These are phyloP conservation scores for Fraxinus xanthoxyloides DNA, from an alignment of 305 asterid genomes.

Conservation along the genomic window DNA sequence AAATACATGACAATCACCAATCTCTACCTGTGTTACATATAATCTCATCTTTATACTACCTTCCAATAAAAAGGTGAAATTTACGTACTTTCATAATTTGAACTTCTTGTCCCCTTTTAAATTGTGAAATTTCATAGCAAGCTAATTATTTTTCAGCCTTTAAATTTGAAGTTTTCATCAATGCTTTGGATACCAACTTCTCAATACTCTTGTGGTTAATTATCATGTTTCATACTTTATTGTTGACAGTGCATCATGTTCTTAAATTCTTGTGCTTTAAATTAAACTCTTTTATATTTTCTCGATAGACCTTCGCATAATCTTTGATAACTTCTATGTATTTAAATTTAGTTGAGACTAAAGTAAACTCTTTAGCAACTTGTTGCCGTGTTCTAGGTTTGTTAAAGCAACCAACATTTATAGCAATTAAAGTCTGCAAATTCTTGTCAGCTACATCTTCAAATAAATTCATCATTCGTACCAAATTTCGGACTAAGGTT, in stretches of 20 bases:
- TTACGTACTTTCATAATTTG: neutral
- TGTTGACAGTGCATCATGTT: neutral
- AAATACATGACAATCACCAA: too few relatives aligned
- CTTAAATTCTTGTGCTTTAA: too few relatives aligned
- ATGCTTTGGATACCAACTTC: neutral
- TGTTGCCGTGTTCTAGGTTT: neutral
- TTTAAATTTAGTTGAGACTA: neutral
- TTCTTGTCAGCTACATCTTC: neutral
- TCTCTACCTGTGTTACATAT: too few relatives aligned
- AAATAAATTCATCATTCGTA: neutral
- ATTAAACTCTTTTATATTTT: neutral
- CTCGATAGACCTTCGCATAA: neutral
- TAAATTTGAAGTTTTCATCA: too few relatives aligned
- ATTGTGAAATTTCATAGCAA: neutral
- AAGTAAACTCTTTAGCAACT: neutral
- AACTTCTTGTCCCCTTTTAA: neutral
- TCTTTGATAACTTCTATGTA: neutral
- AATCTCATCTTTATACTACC: too few relatives aligned
- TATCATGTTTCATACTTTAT: too few relatives aligned
- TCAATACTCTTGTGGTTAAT: neutral
- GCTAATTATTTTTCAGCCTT: too few relatives aligned
- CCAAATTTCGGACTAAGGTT: neutral
- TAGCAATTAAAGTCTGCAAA: neutral
- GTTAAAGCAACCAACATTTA: too few relatives aligned
- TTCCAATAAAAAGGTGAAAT: neutral